Evolutionary conservation across 257 asterid species (phyloP), one percentile per base, ranked within the genome.

Genomic region (Nicotiana undulata): DNA sequence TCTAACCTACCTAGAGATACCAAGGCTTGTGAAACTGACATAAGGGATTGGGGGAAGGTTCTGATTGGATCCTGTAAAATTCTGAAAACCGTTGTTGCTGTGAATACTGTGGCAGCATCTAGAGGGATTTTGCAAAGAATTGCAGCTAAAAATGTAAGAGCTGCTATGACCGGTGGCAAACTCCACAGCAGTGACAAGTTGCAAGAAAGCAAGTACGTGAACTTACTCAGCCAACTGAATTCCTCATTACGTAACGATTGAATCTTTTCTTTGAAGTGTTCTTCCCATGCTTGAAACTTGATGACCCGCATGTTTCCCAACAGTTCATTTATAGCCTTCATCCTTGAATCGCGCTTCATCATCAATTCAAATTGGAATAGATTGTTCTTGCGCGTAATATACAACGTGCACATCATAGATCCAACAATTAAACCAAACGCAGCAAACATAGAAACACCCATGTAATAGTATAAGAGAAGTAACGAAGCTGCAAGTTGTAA

Each of bases 271-370:
- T 46, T 65, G 82, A 93, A 93, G 64, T 91, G 91, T 63, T 91
- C 92, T 75, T 93, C 97, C 97, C 97, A 93, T 6, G 94, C 97
- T 63, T 93, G 97, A 55, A 93, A 91, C 81, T 90, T 93, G 79
- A 93, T 90, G 51, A 91, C 97, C 0, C 94, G 85, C 93, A 93
- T 88, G 52, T 90, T 79, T 65, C 83, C 90, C 3, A 93, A 89
- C 84, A 91, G 24, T 66, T 91, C 97, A 5, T 86, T 91, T 2
- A 90, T 90, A 18, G 90, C 89, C 77, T 90, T 91, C 92, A 93
- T 86, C 86, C 97, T 89, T 18, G n/a, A 68, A 44, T 93, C 97
- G 24, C 94, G 90, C 40, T 74, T 84, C 80, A 1, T 74, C 94
- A 89, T 91, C 76, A 91, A n/a, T 16, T 88, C 80, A 65, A 86